Percentiles rank a stretch among this genome's conserved stretches.
Evolutionary conservation across 768 basidiomycete species (phyloP).

Genomic region (Tulasnella sp.): DNA sequence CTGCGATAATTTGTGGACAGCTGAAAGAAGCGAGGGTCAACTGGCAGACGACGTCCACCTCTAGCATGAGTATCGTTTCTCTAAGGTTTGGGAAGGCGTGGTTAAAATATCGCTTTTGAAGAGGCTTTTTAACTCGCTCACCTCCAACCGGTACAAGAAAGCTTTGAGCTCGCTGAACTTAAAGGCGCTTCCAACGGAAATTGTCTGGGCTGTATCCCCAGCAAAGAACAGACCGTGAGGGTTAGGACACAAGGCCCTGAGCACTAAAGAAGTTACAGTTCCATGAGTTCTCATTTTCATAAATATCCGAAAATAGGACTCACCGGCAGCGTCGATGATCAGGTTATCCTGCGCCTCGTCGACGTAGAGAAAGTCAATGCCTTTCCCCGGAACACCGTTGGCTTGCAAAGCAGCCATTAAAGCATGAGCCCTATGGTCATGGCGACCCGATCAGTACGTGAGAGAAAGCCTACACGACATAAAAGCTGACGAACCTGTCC

Average conservation of each 20-base stretch:
- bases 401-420: background rate
- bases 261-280: background rate
- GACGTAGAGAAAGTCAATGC: conserved; percentile 64
- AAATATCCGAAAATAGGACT: background rate
- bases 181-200: conserved; percentile 26
- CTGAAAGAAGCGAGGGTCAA: conserved; percentile 24
- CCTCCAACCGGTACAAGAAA: conserved; percentile 20
- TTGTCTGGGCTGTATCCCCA: conserved; percentile 41
- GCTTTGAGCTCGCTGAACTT: conserved; percentile 28
- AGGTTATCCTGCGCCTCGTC: conserved; percentile 78
- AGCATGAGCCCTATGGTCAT: conserved; percentile 20
- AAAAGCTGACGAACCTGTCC: background rate
- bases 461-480: background rate
- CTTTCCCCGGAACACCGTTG: background rate
- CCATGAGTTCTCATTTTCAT: background rate
- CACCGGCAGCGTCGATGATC: conserved; percentile 53
- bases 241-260: conserved; percentile 19
- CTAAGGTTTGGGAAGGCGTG: background rate
- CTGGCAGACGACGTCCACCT: background rate
- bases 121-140: background rate
- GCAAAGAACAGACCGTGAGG: conserved; percentile 32
- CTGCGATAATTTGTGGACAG: conserved; percentile 32
- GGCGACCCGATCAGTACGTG: background rate
- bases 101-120: background rate
- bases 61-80: background rate